Evolutionary conservation across 2,329 filamentous ascomycete species (phyloP).

Genomic region (Piedraia hortae): DNA sequence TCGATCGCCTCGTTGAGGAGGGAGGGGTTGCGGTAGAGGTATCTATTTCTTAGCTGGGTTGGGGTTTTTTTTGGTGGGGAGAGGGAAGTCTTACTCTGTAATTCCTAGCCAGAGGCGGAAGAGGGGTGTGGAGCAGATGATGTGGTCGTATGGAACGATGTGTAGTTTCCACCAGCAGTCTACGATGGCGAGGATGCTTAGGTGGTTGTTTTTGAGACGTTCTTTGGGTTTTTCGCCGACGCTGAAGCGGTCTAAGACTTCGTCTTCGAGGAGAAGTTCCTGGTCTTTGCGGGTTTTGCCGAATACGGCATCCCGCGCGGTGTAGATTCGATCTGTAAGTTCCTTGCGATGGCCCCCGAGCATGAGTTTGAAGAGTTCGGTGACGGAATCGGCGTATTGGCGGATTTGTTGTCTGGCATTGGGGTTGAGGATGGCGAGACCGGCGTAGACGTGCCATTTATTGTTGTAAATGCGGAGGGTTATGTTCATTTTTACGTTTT

Average conservation of each 20-base stretch:
- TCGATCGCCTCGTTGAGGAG: constrained; percentile 51
- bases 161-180: constrained; percentile 90
- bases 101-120: constrained; percentile 93
- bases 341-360: constrained; percentile 56
- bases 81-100: constrained; percentile 29
- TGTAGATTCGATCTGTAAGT: constrained; percentile 45
- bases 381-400: constrained; percentile 79
- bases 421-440: constrained; percentile 86
- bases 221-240: constrained; percentile 41
- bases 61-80: not conserved
- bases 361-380: constrained; percentile 92
- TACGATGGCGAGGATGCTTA: constrained; percentile 83
- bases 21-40: constrained; percentile 60
- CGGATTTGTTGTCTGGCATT: constrained; percentile 75
- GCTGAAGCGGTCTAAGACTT: constrained; percentile 69
- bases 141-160: constrained; percentile 94
- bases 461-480: constrained; percentile 92
- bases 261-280: constrained; percentile 46
- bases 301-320: constrained; percentile 50
- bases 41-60: constrained; percentile 12
- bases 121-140: constrained; percentile 94
- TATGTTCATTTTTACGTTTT: constrained; percentile 98
- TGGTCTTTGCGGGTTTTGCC: constrained; percentile 19
- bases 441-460: constrained; percentile 98
- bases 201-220: constrained; percentile 66